Evolutionary conservation across 352 stramenopile species (phyloP).

Genomic region (Globisporangium barbulae): DNA sequence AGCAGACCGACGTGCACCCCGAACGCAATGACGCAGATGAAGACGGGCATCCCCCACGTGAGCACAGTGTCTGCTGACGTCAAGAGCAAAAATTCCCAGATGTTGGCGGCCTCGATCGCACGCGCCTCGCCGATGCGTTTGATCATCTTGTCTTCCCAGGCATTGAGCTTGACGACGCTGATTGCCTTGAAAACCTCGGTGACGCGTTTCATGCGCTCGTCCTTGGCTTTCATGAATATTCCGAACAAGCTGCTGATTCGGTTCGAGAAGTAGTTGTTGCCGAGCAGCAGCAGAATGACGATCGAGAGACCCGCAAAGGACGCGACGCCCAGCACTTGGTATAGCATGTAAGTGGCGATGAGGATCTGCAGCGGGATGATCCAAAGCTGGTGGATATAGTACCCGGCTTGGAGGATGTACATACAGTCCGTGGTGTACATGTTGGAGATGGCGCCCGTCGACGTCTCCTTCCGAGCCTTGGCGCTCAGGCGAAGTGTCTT

Average conservation of each 20-base stretch:
- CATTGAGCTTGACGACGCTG: slow-evolving; percentile 93
- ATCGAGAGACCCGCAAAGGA: slow-evolving; percentile 37
- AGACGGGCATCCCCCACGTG: slow-evolving; percentile 44
- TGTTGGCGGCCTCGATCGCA: slow-evolving; percentile 20
- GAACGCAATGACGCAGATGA: slow-evolving; percentile 46
- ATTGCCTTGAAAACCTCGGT: slow-evolving; percentile 72
- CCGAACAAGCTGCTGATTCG: slow-evolving; percentile 28
- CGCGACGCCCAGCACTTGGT: slow-evolving; percentile 34
- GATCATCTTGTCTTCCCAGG: slow-evolving; percentile 85
- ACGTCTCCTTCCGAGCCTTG: slow-evolving; percentile 35
- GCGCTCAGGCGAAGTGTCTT: slow-evolving; percentile 51
- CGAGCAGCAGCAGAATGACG: slow-evolving; percentile 30
- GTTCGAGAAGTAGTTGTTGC: slow-evolving; percentile 36
- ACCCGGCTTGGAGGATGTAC: slow-evolving; percentile 34
- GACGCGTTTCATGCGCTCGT: slow-evolving; percentile 52
- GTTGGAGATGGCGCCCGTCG: slow-evolving; percentile 54
- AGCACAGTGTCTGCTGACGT: slow-evolving; percentile 32
- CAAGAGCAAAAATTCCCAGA: slow-evolving; percentile 31
- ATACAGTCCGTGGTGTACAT: slow-evolving; percentile 62
- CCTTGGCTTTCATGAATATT: slow-evolving; percentile 34
- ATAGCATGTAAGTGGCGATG: slow-evolving; percentile 43
- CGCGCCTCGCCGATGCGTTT: slow-evolving; percentile 42
- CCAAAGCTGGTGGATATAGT: slow-evolving; percentile 60
- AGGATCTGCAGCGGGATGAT: slow-evolving; percentile 50
- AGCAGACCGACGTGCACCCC: slow-evolving; percentile 37